Evolutionary conservation across 2,329 filamentous ascomycete genomes (phyloP), one percentile per base, ranked within the genome.

Genomic region (Alternaria postmessia): DNA sequence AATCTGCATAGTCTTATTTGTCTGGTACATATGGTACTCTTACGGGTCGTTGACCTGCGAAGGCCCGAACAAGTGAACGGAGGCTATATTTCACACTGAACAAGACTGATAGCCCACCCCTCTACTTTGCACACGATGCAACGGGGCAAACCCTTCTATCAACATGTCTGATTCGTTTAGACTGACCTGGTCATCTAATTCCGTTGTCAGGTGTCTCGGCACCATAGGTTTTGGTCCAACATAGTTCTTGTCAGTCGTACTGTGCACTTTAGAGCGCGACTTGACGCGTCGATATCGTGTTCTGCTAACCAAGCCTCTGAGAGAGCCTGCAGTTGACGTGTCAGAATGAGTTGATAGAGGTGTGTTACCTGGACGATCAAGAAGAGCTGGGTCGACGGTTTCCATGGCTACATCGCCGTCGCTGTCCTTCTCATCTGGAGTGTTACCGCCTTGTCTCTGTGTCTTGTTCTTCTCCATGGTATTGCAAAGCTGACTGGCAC

Each of bases 61-160:
- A 26, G 6, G 0, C 24, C 24, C 7, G 24, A 26, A 2, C 0
- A 26, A 7, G 20, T 14, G 7, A 12, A 30, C 26, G 2, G 30
- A 5, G 22, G 20, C 2, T 24, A 16, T 18, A 7, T n/a, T 38
- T 42, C 34, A 57, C 20, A 42, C 53, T 24, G 18, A n/a, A 32
- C 41, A 60, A 30, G 43, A 36, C 22, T 26, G 44, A 44, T 39
- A 49, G 5, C 36, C 48, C 49, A 9, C 47, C 18, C 12, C 39
- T 30, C 46, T 51, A 61, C 66, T 73, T 57, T 46, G 44, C 8
- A 69, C 63, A 49, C 65, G 66, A 47, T 60, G 61, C 58, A 73
- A 51, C 16, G 66, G 67, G 39, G 61, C 57, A 38, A 68, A 58
- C 4, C 59, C 67, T 12, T 54, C 51, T 26, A 41, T n/a, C 11